A percentile compares a stretch with the other conserved stretches of the same genome.
These are phyloP conservation scores for Domatiomyces globalis DNA, from an alignment of 2,329 filamentous ascomycete genomes.

Conservation along the genomic window DNA sequence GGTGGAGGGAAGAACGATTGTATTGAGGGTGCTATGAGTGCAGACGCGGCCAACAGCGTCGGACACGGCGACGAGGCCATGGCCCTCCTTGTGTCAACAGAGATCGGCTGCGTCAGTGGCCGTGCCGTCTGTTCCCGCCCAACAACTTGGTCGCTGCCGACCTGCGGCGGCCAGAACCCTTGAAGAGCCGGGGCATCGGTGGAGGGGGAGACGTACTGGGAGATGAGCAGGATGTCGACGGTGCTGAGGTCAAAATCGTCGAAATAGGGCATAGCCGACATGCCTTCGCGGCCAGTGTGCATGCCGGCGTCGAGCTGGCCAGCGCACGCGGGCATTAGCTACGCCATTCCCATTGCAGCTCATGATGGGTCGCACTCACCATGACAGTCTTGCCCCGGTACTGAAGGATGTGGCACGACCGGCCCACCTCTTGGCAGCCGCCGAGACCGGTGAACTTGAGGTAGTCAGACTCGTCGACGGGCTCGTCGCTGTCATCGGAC, in stretches of 20 bases:
- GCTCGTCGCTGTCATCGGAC: constrained; percentile 53
- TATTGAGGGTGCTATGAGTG: background rate
- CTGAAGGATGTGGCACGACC: constrained; percentile 94
- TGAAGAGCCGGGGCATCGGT: constrained; percentile 13
- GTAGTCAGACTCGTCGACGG: constrained; percentile 84
- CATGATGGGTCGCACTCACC: constrained; percentile 41
- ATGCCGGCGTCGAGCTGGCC: constrained; percentile 84
- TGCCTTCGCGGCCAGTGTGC: constrained; percentile 71
- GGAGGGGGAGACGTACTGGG: constrained; percentile 65
- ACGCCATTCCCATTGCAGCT: constrained; percentile 1
- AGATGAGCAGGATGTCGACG: constrained; percentile 91
- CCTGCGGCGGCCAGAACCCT: background rate
- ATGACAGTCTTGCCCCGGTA: constrained; percentile 99
- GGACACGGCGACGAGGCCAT: background rate
- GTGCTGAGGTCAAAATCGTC: constrained; percentile 97
- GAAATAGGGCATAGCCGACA: constrained; percentile 89
- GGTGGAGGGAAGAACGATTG: constrained; percentile 4
- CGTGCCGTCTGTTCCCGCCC: background rate
- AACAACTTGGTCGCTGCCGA: background rate
- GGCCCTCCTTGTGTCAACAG: background rate
- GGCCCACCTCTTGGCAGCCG: constrained; percentile 90
- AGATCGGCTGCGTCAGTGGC: background rate
- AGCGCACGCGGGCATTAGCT: constrained; percentile 3
- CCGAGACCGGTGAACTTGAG: constrained; percentile 87
- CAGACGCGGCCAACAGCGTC: background rate